Base-by-base conservation (phyloP, 805 yeast genomes). In the Naumovozyma baii region DNA sequence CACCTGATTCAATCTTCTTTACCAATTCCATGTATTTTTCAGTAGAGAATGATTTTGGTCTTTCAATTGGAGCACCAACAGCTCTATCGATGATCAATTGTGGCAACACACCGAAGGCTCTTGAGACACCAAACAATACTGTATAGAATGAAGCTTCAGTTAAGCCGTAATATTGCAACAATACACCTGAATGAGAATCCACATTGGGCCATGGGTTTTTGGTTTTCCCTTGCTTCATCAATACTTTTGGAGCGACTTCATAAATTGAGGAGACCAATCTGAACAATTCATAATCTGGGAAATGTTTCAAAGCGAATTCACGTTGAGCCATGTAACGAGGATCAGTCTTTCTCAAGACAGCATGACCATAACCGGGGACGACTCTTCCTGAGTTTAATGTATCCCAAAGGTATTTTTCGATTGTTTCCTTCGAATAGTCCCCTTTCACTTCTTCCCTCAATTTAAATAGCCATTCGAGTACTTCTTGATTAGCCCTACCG, bases 181-280 rank as follows among this genome's bases (percentile, higher is more conserved):
- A 67, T 47, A 82, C 86, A 68, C 94, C 94, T 37, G 90, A 81
- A 68, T 80, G 86, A 39, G 92, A 80, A 68, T 83, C 94, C 50
- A 83, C 94, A 62, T 83, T 83, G 67, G 94, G 92, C 87, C 87
- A 83, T 68, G 92, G 92, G 76, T 83, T 83, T 76, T 83, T 82
- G 60, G 90, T 83, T 76, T 83, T 83, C 64, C 90, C 92, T 65
- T 83, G 90, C 68, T 80, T 71, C 53, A 83, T 78, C 53, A 83
- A 73, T 38, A 83, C 90, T 51, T 64, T 73, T 66, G 92, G 92
- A 47, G 92, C 92, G 54, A 83, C 83, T 65, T 82, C 80, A 67
- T 80, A 81, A 57, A 83, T 78, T 59, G 74, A 73, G 42, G 83
- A 75, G 33, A 83, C 92, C 43, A 83, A 72, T 69, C 78, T 77